Base-by-base conservation (phyloP, 129 eudicot species). In the Tagetes patula region DNA sequence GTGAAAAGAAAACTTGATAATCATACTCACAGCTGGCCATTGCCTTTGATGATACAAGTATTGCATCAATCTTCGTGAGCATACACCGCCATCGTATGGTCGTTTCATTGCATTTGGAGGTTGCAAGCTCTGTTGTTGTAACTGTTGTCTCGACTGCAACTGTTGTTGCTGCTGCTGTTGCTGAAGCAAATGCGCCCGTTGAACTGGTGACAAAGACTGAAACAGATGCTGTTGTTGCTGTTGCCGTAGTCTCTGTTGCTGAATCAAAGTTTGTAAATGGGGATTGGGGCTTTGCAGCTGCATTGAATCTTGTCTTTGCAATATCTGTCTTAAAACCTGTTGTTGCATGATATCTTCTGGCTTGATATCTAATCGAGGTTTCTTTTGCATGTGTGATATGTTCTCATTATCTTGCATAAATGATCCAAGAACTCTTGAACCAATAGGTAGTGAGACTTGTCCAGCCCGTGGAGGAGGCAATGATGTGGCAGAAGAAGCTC, bases 1-100 rank as follows among this genome's bases (percentile, higher is more conserved):
- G 37, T 38, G 33, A 69, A 3, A 39, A 27, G 41, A 6, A 67
- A 67, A 53, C 49, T 39, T 58, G 27, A 54, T 13, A 69, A 46
- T 49, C 81, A 75, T 72, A 94, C 97, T 90, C 79, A 95, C 99
- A 69, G 91, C 62, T 65, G 99, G 99, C 10, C 96, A 72, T 43
- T 88, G 94, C 62, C 96, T 72, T 75, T 88, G 97, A 82, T 95
- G 99, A 84, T 86, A 95, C 31, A 95, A 69, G 70, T 90, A 90
- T 60, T 95, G 97, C 99, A 95, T 95, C 71, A 95, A 60, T 67
- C 97, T 85, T 9, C 99, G 83, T n/a, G 99, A 89, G 72, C 99
- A 95, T 8, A 95, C 91, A 78, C 96, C 96, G 4, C 81, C 77
- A 80, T 90, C 97, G 76, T 75, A 81, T 27, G 97, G 96, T n/a